Base-by-base conservation (phyloP, 352 stramenopile species). In the Pythium diclinum region DNA sequence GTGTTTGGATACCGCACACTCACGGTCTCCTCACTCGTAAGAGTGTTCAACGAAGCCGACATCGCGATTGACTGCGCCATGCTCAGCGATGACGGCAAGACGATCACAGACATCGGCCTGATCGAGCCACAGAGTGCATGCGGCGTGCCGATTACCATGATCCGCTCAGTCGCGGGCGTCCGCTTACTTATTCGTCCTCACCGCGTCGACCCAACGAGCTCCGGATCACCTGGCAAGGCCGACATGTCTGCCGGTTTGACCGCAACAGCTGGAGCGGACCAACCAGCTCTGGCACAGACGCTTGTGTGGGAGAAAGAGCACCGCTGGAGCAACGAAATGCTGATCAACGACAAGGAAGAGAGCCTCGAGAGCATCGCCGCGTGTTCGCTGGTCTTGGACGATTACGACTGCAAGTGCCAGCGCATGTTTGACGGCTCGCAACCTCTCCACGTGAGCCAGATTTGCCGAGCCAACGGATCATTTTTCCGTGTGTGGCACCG, bases 321-420 rank as follows among this genome's bases (percentile, higher is more conserved):
- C 49, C 83, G 84, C n/a, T 92, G 85, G 83, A 94, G 85, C 59
- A 90, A 92, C 49, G 83, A 91, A 14, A 47, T 93, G 16, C 79
- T 93, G 38, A 83, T 94, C 58, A 86, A 77, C 23, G 78, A 89
- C 10, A 86, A 81, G 40, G 79, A 90, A 59, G 76, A 81, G 13
- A 79, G 59, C n/a, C 74, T 65, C 2, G 72, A 91, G n/a, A 76
- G 76, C 30, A 77, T 86, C 19, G 83, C 84, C 0, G 77, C 81
- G 2, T 92, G 82, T 47, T 89, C 81, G 8, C 72, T 90, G 1
- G 69, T 89, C 32, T 67, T 91, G 0, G 80, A 86, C 25, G 84
- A 93, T 48, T 91, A 87, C 21, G 77, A 84, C 17, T 95, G 86
- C 61, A 74, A 75, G 30, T 95, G 86, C 52, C 81, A 89, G 61